phyloP scores from a whole-genome alignment of 495 filamentous ascomycete genomes.

The Daldinia concentrica region DNA sequence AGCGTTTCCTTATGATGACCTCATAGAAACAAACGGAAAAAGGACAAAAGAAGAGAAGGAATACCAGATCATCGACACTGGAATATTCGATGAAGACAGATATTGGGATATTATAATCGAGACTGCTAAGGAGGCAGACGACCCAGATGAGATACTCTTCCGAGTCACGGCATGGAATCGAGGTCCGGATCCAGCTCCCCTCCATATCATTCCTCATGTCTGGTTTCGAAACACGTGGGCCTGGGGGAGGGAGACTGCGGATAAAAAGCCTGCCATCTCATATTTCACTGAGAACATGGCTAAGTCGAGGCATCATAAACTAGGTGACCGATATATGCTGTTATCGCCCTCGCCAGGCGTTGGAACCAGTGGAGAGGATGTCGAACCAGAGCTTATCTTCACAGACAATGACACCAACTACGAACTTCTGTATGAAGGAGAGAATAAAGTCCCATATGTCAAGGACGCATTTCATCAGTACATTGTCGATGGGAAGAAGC shows the following conservation, averaged over 20 bases:
- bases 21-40: conserved; percentile 82
- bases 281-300: conserved; percentile 69
- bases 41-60: conserved; percentile 79
- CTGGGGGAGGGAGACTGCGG: conserved; percentile 78
- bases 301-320: conserved; percentile 75
- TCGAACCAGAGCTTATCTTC: conserved; percentile 84
- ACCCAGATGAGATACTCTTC: conserved; percentile 91
- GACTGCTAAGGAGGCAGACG: conserved; percentile 89
- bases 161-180: conserved; percentile 96
- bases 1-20: conserved; percentile 88
- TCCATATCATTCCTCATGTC: conserved; percentile 93
- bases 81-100: conserved; percentile 86
- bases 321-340: conserved; percentile 85
- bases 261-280: conserved; percentile 79
- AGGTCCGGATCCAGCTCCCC: conserved; percentile 84
- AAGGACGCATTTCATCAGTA: conserved; percentile 94
- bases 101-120: conserved; percentile 99
- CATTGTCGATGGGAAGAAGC: conserved; percentile 83
- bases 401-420: conserved; percentile 96
- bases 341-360: conserved; percentile 90
- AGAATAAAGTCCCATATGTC: conserved; percentile 84
- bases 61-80: conserved; percentile 92
- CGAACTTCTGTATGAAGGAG: conserved; percentile 74
- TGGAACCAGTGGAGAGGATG: conserved; percentile 77
- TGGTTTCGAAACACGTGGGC: conserved; percentile 98